Evolutionary conservation across 306 rosid species (phyloP), one percentile per base, ranked within the genome.

Genomic region (Coriaria nepalensis): DNA sequence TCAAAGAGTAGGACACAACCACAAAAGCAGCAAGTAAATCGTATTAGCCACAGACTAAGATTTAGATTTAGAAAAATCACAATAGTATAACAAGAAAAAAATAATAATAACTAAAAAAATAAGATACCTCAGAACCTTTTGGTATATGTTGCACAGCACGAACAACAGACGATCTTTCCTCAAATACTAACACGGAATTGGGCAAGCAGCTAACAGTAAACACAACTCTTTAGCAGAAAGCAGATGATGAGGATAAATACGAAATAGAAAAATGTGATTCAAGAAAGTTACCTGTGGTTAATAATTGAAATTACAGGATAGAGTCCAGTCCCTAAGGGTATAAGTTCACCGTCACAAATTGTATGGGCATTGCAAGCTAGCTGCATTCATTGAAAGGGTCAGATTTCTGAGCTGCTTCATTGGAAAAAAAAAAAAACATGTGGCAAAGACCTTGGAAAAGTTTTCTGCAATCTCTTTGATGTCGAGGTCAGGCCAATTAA

Each of bases 291-390:
- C 97, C 97, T 90, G 72, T 90, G 97, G 69, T 90, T 84, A 62
- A 90, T 67, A 51, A 90, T 77, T 57, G 97, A 88, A 58, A 88
- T 69, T 46, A 84, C 78, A 43, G 97, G 93, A 67, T 74, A 88
- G 59, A 88, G 61, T 60, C 97, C 97, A 29, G 93, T 90, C 38
- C 97, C 97, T 60, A 74, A 47, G 45, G 95, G 97, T 67, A 81
- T 84, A 58, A 90, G 72, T 69, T 90, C 97, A 64, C 84, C 63
- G 60, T 90, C 97, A 65, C 82, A 90, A 60, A 90, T 79, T 55
- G 95, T 81, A 68, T 90, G 97, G 5, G 95, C 97, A 73, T 90
- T 90, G 67, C 97, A 84, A 2, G 95, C 93, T 66, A 90, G 76
- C 97, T 90, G 82, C 77, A 78, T 49, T 14, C 64, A 64, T 67